phyloP scores from a whole-genome alignment of 495 filamentous ascomycete genomes.

The Jackrogersella minutella region DNA sequence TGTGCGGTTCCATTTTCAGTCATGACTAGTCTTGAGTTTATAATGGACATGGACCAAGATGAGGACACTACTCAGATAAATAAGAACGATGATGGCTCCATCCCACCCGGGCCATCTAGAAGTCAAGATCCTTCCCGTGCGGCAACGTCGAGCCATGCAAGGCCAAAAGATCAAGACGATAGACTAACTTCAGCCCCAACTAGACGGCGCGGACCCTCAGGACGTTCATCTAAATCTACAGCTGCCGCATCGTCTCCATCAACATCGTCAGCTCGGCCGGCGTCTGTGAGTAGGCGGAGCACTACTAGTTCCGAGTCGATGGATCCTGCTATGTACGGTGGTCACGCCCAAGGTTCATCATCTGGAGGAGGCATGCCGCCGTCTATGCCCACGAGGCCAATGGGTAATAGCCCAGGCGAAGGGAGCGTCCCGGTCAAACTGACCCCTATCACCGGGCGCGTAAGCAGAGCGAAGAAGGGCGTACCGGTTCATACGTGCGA shows the following conservation, averaged over 20 bases:
- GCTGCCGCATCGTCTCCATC: slow-evolving; percentile 33
- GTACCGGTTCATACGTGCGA: slow-evolving; percentile 80
- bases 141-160: slow-evolving; percentile 41
- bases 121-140: slow-evolving; percentile 50
- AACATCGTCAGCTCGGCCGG: slow-evolving; percentile 44
- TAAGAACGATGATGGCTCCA: slow-evolving; percentile 45
- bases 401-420: slow-evolving; percentile 44
- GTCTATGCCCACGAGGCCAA: slow-evolving; percentile 50
- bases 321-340: slow-evolving; percentile 48
- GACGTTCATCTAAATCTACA: slow-evolving; percentile 41
- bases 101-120: slow-evolving; percentile 46
- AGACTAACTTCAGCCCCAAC: slow-evolving; percentile 40
- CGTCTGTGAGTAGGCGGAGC: slow-evolving; percentile 50
- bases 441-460: slow-evolving; percentile 77
- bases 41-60: slow-evolving; percentile 56
- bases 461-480: slow-evolving; percentile 85
- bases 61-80: slow-evolving; percentile 47
- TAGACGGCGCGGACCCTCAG: slow-evolving; percentile 38
- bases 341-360: slow-evolving; percentile 43
- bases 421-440: slow-evolving; percentile 58
- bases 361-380: slow-evolving; percentile 44
- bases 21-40: slow-evolving; percentile 59
- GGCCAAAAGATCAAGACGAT: slow-evolving; percentile 38
- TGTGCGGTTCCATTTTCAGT: slow-evolving; percentile 56
- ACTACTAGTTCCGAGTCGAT: slow-evolving; percentile 56